These are phyloP conservation scores for Stylosanthes scabra DNA, from an alignment of 331 rosid genomes.

Conservation along the genomic window DNA sequence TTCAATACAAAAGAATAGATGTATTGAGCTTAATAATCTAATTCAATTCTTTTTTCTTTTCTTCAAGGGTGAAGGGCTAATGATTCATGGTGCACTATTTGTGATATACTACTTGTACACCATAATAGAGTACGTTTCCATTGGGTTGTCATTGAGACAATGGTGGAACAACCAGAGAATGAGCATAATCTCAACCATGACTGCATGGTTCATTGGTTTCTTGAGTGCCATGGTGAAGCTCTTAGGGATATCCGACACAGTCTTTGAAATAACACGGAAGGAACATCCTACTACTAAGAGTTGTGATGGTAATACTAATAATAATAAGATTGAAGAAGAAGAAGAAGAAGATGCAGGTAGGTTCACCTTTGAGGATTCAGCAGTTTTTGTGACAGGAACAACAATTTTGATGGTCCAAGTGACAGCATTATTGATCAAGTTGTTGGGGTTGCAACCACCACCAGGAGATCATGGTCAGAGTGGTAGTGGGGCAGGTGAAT, in stretches of 20 bases:
- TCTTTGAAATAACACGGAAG: slow-evolving; percentile 72
- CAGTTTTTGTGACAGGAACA: slow-evolving; percentile 58
- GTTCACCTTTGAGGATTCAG: slow-evolving; percentile 66
- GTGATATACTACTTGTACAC: slow-evolving; percentile 44
- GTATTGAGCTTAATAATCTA: too few relatives aligned
- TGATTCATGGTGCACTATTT: slow-evolving; percentile 47
- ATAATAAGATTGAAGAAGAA: not conserved
- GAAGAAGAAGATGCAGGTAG: slow-evolving; percentile 41
- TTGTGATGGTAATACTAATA: not conserved
- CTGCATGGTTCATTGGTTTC: slow-evolving; percentile 55
- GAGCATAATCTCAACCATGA: slow-evolving; percentile 57
- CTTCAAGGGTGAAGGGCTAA: slow-evolving; percentile 45
- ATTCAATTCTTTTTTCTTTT: not conserved
- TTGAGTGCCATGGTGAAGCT: slow-evolving; percentile 52
- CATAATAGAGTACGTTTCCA: slow-evolving; percentile 46
- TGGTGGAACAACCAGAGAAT: slow-evolving; percentile 94
- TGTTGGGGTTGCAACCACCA: slow-evolving; percentile 38
- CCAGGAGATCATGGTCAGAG: not conserved
- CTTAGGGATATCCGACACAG: slow-evolving; percentile 55
- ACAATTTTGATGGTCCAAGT: slow-evolving; percentile 67
- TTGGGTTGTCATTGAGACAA: slow-evolving; percentile 52
- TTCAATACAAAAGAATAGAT: too few relatives aligned
- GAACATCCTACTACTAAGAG: slow-evolving; percentile 32
- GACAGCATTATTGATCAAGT: slow-evolving; percentile 38
- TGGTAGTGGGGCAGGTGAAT: slow-evolving; percentile 60